Conservation (phyloP, 2,329 filamentous ascomycete species). For the Chrysoporthe puriensis region DNA sequence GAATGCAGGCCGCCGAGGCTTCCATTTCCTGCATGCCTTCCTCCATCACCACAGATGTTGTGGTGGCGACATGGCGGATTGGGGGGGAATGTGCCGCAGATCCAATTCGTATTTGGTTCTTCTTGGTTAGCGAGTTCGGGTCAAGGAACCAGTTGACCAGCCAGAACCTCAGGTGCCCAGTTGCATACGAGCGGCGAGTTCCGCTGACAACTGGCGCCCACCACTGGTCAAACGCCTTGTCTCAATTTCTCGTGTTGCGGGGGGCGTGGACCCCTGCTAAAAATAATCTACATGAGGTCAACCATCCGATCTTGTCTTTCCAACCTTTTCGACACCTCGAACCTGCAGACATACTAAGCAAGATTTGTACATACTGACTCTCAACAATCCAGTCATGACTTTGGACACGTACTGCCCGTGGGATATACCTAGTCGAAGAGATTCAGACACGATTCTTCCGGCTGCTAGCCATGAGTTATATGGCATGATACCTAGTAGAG, state of each 20-base stretch:
- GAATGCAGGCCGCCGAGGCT: neutral
- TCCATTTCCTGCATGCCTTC: neutral
- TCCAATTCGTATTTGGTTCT: conserved; percentile 11
- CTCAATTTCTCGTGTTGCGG: conserved; percentile 29
- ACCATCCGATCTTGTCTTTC: conserved; percentile 18
- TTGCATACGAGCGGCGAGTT: neutral
- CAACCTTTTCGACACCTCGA: neutral
- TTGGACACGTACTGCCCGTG: neutral
- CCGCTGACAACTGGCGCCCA: conserved; percentile 11
- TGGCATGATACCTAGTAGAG: neutral
- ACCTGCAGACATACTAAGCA: neutral
- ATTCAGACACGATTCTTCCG: neutral
- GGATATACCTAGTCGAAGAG: neutral
- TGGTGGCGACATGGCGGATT: conserved; percentile 5
- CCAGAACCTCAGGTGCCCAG: neutral
- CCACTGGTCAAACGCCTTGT: conserved; percentile 19
- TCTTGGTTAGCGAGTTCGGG: neutral
- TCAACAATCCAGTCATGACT: neutral
- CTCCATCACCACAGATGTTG: neutral
- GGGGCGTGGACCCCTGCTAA: conserved; percentile 25
- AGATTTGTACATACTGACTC: neutral
- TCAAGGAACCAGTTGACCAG: neutral
- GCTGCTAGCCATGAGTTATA: neutral
- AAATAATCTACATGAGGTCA: conserved; percentile 28
- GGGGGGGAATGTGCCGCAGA: neutral